These are phyloP conservation scores for Pseudocercospora macadamiae DNA, from an alignment of 2,329 filamentous ascomycete species.

Conservation along the genomic window DNA sequence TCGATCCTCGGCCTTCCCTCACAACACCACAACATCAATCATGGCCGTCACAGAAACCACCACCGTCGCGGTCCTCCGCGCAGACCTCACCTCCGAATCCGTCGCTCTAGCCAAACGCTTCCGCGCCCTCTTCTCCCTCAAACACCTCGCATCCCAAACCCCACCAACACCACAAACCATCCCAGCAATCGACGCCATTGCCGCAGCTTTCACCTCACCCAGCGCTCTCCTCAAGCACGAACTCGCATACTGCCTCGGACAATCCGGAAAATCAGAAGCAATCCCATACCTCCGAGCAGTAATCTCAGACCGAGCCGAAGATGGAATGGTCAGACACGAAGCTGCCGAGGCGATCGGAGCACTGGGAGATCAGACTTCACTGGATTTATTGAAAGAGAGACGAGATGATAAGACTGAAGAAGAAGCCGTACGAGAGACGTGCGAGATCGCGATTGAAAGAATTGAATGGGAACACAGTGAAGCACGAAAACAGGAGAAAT, in stretches of 20 bases:
- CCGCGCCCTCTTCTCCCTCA: constrained; percentile 95
- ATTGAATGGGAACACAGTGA: constrained; percentile 90
- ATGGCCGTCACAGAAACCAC: constrained; percentile 31
- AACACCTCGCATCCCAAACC: constrained; percentile 78
- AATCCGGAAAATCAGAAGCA: constrained; percentile 77
- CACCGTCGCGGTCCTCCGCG: constrained; percentile 67
- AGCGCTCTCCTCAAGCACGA: constrained; percentile 95
- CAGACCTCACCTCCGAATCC: constrained; percentile 76
- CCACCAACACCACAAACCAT: constrained; percentile 60
- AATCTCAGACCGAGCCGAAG: constrained; percentile 77
- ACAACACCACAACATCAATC: background rate
- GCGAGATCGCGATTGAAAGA: constrained; percentile 91
- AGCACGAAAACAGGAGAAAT: constrained; percentile 70
- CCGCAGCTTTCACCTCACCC: constrained; percentile 79
- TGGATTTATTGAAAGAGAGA: constrained; percentile 73
- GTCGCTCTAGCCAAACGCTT: constrained; percentile 87
- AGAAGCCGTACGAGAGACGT: constrained; percentile 87
- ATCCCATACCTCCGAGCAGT: constrained; percentile 73
- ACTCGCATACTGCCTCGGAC: constrained; percentile 93
- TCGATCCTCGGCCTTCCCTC: background rate
- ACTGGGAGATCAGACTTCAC: constrained; percentile 72
- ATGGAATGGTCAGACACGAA: constrained; percentile 95
- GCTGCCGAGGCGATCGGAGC: constrained; percentile 93
- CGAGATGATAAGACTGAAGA: constrained; percentile 76
- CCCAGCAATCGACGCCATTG: constrained; percentile 77